Conservation (phyloP, 2,329 filamentous ascomycete genomes). For the Fusarium sarcochroum region DNA sequence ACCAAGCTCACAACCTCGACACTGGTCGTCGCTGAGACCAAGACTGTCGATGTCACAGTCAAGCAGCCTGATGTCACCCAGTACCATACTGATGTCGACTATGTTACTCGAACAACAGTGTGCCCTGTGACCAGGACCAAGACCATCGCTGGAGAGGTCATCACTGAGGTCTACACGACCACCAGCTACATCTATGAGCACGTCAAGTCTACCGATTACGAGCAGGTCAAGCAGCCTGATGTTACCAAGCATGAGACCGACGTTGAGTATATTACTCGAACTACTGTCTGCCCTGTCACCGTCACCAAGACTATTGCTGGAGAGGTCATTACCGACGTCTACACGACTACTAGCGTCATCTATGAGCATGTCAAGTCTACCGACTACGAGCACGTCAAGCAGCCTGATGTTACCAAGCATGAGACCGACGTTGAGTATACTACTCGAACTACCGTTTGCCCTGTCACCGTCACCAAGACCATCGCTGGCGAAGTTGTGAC, state of each 20-base stretch:
- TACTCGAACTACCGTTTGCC: conserved; percentile 60
- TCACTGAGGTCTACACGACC: conserved; percentile 50
- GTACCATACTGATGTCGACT: conserved; percentile 52
- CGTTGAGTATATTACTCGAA: conserved; percentile 59
- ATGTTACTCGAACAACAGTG: conserved; percentile 60
- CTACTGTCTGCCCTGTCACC: conserved; percentile 61
- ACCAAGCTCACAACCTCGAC: conserved; percentile 62
- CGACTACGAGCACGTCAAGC: conserved; percentile 53
- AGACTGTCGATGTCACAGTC: conserved; percentile 55
- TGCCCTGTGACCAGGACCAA: conserved; percentile 60
- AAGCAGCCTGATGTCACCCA: conserved; percentile 54
- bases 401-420: conserved; percentile 55
- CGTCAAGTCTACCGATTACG: conserved; percentile 51
- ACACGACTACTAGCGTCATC: conserved; percentile 46
- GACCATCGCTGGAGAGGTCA: conserved; percentile 47
- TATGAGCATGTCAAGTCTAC: conserved; percentile 50
- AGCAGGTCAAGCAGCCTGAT: conserved; percentile 56
- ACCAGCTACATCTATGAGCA: conserved; percentile 49
- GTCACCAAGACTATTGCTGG: conserved; percentile 53
- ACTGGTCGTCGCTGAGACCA: conserved; percentile 58
- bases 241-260: conserved; percentile 52
- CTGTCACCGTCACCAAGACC: conserved; percentile 52
- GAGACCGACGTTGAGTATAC: conserved; percentile 54
- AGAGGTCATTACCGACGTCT: conserved; percentile 56
- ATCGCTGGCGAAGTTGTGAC: conserved; percentile 60